Evolutionary conservation across 495 filamentous ascomycete species (phyloP), one percentile per base, ranked within the genome.

Genomic region (Penicillium dipodomyicola): DNA sequence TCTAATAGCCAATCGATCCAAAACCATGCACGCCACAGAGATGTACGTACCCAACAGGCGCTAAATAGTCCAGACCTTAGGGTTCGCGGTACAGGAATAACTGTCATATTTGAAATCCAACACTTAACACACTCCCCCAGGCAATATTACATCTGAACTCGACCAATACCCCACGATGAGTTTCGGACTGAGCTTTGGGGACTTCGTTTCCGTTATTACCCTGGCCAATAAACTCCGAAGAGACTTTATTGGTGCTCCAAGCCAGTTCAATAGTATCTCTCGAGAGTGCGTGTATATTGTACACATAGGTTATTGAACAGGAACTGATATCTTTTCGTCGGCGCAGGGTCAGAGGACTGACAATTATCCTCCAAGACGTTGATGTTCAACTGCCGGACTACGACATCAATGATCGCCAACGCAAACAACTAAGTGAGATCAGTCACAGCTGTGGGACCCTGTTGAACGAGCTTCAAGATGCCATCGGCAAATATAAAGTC

Each of bases 161-260:
- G 9, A 30, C 14, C 30, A 32, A 17, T 32, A 29, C 6, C 6
- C 5, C 45, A 37, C 11, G 11, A 49, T 49, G 47, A 49, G 47
- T 15, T 49, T 49, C 2, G 47, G 47, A 19, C 14, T 49, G 0
- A 35, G 47, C 19, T 5, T 35, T 0, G 47, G 47, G 2, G 47
- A 49, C 30, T 20, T 49, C 1, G 11, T 35, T 15, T 20, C 19
- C 5, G 11, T 35, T 14, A 1, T 49, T 11, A 22, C 47, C 7
- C n/a, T 49, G 30, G 47, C 47, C 3, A 33, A 49, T 35, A 49
- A 49, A 8, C 47, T 37, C 12, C 47, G 47, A 49, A 49, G 5
- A 14, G 47, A 49, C 19, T 49, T 49, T 37, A 17, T 49, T 20
- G 47, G 30, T 1, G 47, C 47, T 8, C 47, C 47, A 20, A 35